Conservation (phyloP, 805 yeast species). For the Myxozyma monticola region DNA sequence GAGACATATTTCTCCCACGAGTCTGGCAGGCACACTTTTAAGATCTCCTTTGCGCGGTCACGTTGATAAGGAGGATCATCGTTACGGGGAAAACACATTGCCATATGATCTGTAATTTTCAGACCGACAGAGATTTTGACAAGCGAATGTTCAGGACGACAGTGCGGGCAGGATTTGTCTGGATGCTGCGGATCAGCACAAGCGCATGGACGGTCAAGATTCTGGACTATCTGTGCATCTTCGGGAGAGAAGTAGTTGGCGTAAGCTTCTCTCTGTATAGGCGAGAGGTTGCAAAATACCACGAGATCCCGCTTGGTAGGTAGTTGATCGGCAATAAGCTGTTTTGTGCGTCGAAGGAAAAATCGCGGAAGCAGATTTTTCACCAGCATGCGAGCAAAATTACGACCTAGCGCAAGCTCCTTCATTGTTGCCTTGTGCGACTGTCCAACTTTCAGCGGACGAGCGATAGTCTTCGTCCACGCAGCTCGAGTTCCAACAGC, state of each 20-base stretch:
- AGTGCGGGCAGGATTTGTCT: not conserved
- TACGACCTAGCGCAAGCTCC: slow-evolving; percentile 18
- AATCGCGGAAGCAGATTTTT: slow-evolving; percentile 17
- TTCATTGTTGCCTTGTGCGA: slow-evolving; percentile 14
- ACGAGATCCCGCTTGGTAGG: slow-evolving; percentile 24
- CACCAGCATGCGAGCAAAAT: not conserved
- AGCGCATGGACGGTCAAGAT: slow-evolving; percentile 3
- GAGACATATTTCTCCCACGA: slow-evolving; percentile 5
- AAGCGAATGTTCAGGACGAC: slow-evolving; percentile 17
- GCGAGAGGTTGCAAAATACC: slow-evolving; percentile 21
- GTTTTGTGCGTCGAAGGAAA: slow-evolving; percentile 23
- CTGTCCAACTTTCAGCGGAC: slow-evolving; percentile 23
- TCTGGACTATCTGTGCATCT: not conserved
- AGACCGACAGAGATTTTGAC: slow-evolving; percentile 7
- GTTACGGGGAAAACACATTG: slow-evolving; percentile 20
- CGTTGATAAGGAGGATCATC: slow-evolving; percentile 6
- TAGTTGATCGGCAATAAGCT: slow-evolving; percentile 25
- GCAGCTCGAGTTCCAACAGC: slow-evolving; percentile 7
- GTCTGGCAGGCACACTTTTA: slow-evolving; percentile 18
- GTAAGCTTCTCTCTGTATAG: slow-evolving; percentile 21
- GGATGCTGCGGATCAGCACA: not conserved
- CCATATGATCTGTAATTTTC: slow-evolving; percentile 25
- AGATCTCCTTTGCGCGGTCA: slow-evolving; percentile 1
- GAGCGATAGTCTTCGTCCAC: slow-evolving; percentile 12
- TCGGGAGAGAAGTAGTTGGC: slow-evolving; percentile 11